These are phyloP conservation scores for Desmodesmus armatus DNA, from an alignment of 139 green algal genomes.

Conservation along the genomic window DNA sequence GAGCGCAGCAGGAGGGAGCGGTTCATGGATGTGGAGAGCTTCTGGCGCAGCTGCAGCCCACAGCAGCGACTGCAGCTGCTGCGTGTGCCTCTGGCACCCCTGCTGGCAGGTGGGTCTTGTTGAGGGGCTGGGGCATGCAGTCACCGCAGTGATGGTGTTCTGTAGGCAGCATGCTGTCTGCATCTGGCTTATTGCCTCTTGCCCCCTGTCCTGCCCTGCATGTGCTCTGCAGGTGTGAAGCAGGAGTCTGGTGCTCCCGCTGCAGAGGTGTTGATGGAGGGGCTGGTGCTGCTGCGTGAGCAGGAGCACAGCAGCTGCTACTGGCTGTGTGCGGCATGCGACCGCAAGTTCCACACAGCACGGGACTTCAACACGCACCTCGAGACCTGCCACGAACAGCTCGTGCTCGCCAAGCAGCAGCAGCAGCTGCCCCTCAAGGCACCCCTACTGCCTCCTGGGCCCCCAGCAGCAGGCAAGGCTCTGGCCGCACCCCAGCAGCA, in stretches of 20 bases:
- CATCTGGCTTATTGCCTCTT: background rate
- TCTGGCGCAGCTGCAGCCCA: constrained; percentile 60
- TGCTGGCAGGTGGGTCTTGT: constrained; percentile 56
- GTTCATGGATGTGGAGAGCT: constrained; percentile 53
- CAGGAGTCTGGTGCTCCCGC: constrained; percentile 61
- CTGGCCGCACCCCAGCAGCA: background rate
- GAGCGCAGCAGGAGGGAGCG: constrained; percentile 47
- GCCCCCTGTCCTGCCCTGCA: too few relatives aligned
- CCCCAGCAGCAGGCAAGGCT: background rate
- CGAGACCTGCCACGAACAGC: constrained; percentile 68
- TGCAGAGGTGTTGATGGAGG: constrained; percentile 70
- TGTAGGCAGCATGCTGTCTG: background rate
- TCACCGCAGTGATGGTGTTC: background rate
- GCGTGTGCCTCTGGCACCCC: constrained; percentile 59
- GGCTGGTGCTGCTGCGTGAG: constrained; percentile 70
- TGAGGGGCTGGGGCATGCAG: background rate
- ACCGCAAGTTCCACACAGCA: constrained; percentile 60
- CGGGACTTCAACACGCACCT: constrained; percentile 66
- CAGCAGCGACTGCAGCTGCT: constrained; percentile 66
- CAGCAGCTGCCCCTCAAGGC: constrained; percentile 9
- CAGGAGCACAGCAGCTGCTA: constrained; percentile 60
- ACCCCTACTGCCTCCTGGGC: background rate
- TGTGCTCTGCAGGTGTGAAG: constrained; percentile 57
- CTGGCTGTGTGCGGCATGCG: constrained; percentile 72
- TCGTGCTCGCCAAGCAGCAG: constrained; percentile 52